Evolutionary conservation across 2,329 filamentous ascomycete genomes (phyloP).

Genomic region (Colletotrichum viniferum): DNA sequence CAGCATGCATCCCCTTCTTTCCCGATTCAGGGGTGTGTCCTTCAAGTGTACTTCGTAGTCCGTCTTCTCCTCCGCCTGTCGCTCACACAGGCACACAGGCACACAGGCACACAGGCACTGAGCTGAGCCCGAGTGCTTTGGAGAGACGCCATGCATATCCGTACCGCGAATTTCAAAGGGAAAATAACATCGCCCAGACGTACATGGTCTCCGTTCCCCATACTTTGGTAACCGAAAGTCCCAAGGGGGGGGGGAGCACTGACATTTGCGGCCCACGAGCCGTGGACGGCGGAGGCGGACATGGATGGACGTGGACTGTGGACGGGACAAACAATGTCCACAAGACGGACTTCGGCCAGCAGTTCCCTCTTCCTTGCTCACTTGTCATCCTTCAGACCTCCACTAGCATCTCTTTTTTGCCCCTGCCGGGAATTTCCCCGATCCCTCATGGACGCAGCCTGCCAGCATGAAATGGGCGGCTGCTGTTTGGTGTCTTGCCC

Average conservation of each 20-base stretch:
- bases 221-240: not conserved
- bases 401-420: not conserved
- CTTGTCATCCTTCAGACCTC: not conserved
- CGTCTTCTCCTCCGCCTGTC: not conserved
- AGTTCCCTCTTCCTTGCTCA: not conserved
- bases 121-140: not conserved
- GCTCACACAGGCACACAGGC: not conserved
- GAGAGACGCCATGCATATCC: not conserved
- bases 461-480: not conserved
- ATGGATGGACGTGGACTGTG: not conserved
- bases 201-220: not conserved
- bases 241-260: not conserved
- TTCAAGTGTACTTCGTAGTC: not conserved
- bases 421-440: not conserved
- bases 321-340: not conserved
- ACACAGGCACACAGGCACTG: not conserved
- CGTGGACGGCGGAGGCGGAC: not conserved
- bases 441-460: not conserved
- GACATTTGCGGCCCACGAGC: not conserved
- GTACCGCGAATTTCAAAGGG: not conserved
- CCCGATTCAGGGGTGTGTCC: not conserved
- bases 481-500: not conserved
- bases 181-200: not conserved
- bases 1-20: not conserved
- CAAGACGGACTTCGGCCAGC: constrained; percentile 6